Percentiles rank a stretch among this genome's conserved stretches.
Conservation (phyloP, 1,284 basidiomycete species). For the Ceratobasidium sp. region DNA sequence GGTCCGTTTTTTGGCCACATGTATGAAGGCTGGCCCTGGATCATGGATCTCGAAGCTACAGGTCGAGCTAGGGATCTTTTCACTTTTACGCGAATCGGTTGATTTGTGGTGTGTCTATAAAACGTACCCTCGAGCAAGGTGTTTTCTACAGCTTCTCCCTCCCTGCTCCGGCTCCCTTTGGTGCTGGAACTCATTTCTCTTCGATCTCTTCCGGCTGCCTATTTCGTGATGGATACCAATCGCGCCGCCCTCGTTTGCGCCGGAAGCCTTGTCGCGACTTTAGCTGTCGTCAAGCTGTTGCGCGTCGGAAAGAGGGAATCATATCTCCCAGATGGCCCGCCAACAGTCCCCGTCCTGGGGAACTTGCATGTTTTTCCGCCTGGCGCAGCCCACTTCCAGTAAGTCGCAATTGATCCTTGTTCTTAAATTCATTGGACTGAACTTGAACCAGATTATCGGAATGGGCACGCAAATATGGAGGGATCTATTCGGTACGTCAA, state of each 20-base stretch:
- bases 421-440: background rate
- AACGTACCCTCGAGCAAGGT: too few species aligned
- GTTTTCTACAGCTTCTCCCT: too few species aligned
- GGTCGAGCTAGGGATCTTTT: too few species aligned
- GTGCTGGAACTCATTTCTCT: too few species aligned
- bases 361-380: constrained; percentile 55
- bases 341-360: constrained; percentile 56
- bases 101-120: too few species aligned
- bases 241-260: background rate
- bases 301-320: constrained; percentile 49
- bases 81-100: too few species aligned
- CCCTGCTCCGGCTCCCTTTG: too few species aligned
- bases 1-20: too few species aligned
- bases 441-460: constrained; percentile 51
- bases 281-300: background rate
- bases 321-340: constrained; percentile 57
- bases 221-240: too few species aligned
- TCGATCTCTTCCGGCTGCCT: background rate
- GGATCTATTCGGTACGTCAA: constrained; percentile 51
- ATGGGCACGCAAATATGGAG: constrained; percentile 54
- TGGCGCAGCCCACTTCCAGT: too few species aligned
- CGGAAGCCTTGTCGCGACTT: background rate
- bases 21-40: too few species aligned
- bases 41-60: too few species aligned
- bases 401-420: background rate